Evolutionary conservation across 169 alveolate genomes (phyloP), one percentile per base, ranked within the genome.

Genomic region (Cardiosporidium cionae): DNA sequence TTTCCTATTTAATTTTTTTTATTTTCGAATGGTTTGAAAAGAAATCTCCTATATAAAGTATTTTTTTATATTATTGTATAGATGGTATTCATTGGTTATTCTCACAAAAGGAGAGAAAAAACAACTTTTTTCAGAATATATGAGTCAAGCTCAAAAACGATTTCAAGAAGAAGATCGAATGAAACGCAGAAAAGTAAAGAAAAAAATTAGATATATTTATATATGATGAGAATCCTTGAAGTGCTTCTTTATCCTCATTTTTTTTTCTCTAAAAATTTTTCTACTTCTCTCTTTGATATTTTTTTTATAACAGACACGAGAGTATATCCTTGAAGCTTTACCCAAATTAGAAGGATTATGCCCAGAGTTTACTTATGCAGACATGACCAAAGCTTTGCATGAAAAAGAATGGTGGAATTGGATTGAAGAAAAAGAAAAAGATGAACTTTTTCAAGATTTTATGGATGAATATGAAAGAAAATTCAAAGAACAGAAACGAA

Each of bases 331-430:
- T n/a, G n/a, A n/a, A n/a, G n/a, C n/a, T n/a, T n/a, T n/a, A n/a
- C n/a, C n/a, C n/a, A n/a, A n/a, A n/a, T n/a, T n/a, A n/a, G n/a
- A n/a, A n/a, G n/a, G n/a, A n/a, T n/a, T n/a, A n/a, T n/a, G n/a
- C n/a, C n/a, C n/a, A n/a, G n/a, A n/a, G n/a, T n/a, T n/a, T n/a
- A n/a, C n/a, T n/a, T n/a, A n/a, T n/a, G n/a, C n/a, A n/a, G 88
- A 85, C 25, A 81, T 89, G 62, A 92, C 94, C 22, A 78, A 84
- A 7, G 78, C 79, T 28, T 85, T 80, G 72, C 79, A 87, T 78
- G 85, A 72, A 28, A 74, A 73, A 31, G 94, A 87, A 62, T 89
- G 94, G 94, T 89, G 93, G 93, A 37, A 66, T 54, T 89, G 91
- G 92, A 68, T 81, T 22, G 87, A 76, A 53, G 93, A 87, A 72